Base-by-base conservation (phyloP, 2,329 filamentous ascomycete species). In the Colletotrichum orbiculare region DNA sequence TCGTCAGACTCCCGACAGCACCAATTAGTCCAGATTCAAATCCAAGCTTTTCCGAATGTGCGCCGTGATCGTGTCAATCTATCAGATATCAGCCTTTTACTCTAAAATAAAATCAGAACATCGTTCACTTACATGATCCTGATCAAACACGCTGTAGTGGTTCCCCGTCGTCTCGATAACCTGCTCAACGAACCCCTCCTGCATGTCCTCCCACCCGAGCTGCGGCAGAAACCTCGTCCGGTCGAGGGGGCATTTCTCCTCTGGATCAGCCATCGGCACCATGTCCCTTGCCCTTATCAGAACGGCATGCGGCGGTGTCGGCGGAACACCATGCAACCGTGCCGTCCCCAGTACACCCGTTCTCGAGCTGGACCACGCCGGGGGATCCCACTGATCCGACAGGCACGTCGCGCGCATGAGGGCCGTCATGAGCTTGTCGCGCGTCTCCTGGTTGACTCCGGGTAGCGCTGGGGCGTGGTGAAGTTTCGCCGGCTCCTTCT, bases 321-420 rank as follows among this genome's bases (percentile, higher is more conserved):
- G 55, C 15, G 60, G 43, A 11, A 54, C 49, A 15, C 46, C 49
- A 5, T 47, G 45, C 5, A 49, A 64, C 2, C 55, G 37, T 10
- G 61, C 49, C 6, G 56, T 54, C 5, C 61, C 55, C 6, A 49
- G 45, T 4, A 60, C 43, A 9, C 55, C 49, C 2, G 49, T 33
- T 5, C 56, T 53, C 15, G 49, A 50, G 49, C 60, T 43, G 0
- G 49, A 45, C 61, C 61, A 64, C 8, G 8, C 0, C 1, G 61
- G 61, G 6, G 56, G 61, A 1, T 60, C 56, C 61, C 61, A 64
- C 17, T 54, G 61, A 39, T 64, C 61, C 1, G 61, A 60, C 6
- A 64, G 43, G 6, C 56, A 64, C 4, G 61, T 64, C 4, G 61
- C 61, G 12, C 61, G 57, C 61, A 64, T 64, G 4, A 64, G 56